phyloP scores from a whole-genome alignment of 306 rosid genomes.

The Mimosa bimucronata region DNA sequence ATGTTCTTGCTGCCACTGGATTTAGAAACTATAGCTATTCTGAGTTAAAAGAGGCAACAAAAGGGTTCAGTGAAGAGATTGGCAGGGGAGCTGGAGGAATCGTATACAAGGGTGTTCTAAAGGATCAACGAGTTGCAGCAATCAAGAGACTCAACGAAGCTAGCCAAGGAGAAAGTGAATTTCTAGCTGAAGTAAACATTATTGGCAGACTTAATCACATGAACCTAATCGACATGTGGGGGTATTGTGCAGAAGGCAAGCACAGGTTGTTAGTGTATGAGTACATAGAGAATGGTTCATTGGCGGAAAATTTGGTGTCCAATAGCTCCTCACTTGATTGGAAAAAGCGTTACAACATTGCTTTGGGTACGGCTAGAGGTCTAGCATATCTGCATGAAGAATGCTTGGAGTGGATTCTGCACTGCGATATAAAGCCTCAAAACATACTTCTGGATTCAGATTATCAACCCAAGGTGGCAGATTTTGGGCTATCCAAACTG shows the following conservation, averaged over 20 bases:
- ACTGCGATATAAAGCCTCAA: background rate
- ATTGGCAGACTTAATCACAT: constrained; percentile 4
- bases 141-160: background rate
- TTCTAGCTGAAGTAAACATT: background rate
- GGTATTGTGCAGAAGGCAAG: background rate
- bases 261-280: background rate
- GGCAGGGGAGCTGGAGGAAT: background rate
- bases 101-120: background rate
- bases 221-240: constrained; percentile 3
- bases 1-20: background rate
- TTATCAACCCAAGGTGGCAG: background rate
- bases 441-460: background rate
- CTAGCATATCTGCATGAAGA: background rate
- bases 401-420: background rate
- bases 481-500: background rate
- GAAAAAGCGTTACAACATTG: background rate
- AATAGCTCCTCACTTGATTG: background rate
- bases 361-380: background rate
- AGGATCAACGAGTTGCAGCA: background rate
- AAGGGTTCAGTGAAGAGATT: background rate
- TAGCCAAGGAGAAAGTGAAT: background rate
- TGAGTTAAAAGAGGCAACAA: constrained; percentile 1
- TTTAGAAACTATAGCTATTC: background rate
- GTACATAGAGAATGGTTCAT: background rate
- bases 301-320: background rate